phyloP scores from a whole-genome alignment of 768 basidiomycete species.

The Omphalotus guepiniiformis region DNA sequence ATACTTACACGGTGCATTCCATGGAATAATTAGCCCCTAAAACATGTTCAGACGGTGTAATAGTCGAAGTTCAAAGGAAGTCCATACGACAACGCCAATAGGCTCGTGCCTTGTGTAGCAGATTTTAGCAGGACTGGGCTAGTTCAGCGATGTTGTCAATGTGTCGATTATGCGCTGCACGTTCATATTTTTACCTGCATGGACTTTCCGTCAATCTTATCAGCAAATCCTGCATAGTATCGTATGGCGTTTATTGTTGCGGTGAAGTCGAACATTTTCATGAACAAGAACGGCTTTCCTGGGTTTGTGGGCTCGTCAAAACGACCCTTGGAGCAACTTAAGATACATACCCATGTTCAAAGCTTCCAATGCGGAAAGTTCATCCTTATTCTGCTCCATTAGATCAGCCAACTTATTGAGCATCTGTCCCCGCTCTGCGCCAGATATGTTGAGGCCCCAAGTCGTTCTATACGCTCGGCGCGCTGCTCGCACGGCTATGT shows the following conservation, averaged over 20 bases:
- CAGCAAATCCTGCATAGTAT: conserved; percentile 54
- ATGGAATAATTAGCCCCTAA: conserved; percentile 7
- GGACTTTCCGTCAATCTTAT: conserved; percentile 44
- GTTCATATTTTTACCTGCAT: conserved; percentile 26
- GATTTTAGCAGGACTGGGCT: conserved; percentile 29
- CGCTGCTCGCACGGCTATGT: conserved; percentile 59
- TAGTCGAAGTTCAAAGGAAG: background rate
- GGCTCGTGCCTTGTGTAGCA: conserved; percentile 63
- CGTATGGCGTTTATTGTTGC: conserved; percentile 26
- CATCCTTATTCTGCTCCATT: conserved; percentile 40
- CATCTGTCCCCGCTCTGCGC: conserved; percentile 29
- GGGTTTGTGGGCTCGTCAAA: background rate
- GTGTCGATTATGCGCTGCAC: background rate
- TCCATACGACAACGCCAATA: conserved; percentile 43
- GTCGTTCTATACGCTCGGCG: conserved; percentile 30
- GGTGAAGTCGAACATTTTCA: conserved; percentile 9
- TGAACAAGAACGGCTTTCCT: conserved; percentile 13
- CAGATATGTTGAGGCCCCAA: conserved; percentile 41
- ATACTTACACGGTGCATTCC: conserved; percentile 5
- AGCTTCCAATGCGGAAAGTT: conserved; percentile 44
- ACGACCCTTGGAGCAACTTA: background rate
- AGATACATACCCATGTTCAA: conserved; percentile 33
- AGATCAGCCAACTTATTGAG: conserved; percentile 44
- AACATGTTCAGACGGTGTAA: background rate
- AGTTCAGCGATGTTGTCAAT: background rate